Conservation (phyloP, 1,284 basidiomycete species). For the Trichosporon coremiiforme region DNA sequence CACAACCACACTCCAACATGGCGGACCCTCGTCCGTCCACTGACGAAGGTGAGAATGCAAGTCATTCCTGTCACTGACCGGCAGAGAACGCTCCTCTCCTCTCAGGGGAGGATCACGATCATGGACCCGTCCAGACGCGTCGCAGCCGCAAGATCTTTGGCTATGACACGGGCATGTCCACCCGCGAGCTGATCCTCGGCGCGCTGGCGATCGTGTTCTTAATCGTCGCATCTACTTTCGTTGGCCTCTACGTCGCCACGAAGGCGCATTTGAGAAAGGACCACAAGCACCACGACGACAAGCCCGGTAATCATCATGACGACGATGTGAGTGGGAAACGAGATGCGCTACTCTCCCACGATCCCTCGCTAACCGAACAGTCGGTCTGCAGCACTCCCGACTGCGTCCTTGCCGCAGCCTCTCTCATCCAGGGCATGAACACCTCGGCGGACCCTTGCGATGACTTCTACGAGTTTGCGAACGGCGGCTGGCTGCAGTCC, state of each 20-base stretch:
- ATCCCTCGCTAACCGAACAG: constrained; percentile 49
- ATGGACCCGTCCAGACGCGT: constrained; percentile 16
- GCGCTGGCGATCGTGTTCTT: constrained; percentile 74
- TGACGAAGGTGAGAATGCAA: constrained; percentile 49
- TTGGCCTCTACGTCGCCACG: constrained; percentile 87
- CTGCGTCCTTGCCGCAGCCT: constrained; percentile 81
- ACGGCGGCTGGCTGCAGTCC: constrained; percentile 76
- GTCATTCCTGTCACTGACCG: background rate
- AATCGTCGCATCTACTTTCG: constrained; percentile 78
- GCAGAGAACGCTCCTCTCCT: constrained; percentile 57
- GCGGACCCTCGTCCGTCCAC: constrained; percentile 53
- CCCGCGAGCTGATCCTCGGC: constrained; percentile 81
- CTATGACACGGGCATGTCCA: constrained; percentile 49
- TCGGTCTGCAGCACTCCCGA: constrained; percentile 72
- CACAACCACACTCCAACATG: constrained; percentile 36
- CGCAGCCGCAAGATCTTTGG: constrained; percentile 17
- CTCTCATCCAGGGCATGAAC: constrained; percentile 80
- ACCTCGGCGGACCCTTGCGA: constrained; percentile 86
- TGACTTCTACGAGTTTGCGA: constrained; percentile 87
- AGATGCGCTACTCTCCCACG: constrained; percentile 19
- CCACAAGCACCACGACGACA: constrained; percentile 45
- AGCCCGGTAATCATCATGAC: constrained; percentile 32
- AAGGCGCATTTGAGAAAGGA: constrained; percentile 71
- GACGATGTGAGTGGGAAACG: constrained; percentile 21
- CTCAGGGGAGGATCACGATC: constrained; percentile 29